These are phyloP conservation scores for Nothophytophthora sp. DNA, from an alignment of 352 stramenopile species.

Conservation along the genomic window DNA sequence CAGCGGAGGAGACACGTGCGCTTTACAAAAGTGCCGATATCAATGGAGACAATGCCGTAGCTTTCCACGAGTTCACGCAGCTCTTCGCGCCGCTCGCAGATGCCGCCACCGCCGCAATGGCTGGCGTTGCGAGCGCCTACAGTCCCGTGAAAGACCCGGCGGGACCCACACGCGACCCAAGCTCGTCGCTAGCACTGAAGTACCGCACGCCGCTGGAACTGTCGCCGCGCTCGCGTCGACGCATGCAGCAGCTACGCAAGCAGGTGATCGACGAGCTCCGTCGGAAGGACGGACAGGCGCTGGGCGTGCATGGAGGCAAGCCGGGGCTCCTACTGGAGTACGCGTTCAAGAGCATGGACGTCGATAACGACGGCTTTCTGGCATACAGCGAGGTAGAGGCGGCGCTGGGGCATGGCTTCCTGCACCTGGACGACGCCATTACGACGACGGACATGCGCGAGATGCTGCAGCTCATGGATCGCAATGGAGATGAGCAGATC, in stretches of 20 bases:
- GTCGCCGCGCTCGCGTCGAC: slow-evolving; percentile 53
- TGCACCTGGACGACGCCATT: slow-evolving; percentile 55
- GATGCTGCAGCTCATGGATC: slow-evolving; percentile 77
- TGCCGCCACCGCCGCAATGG: not conserved
- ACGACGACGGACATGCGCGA: slow-evolving; percentile 58
- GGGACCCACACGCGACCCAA: slow-evolving; percentile 37
- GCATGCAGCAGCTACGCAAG: slow-evolving; percentile 65
- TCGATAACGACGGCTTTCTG: slow-evolving; percentile 70
- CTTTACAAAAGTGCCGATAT: slow-evolving; percentile 62
- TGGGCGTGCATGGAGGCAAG: slow-evolving; percentile 66
- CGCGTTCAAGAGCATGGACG: slow-evolving; percentile 80
- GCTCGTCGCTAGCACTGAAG: slow-evolving; percentile 63
- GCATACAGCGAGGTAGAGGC: slow-evolving; percentile 73
- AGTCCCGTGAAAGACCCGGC: slow-evolving; percentile 26
- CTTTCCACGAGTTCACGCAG: slow-evolving; percentile 70
- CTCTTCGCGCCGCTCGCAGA: slow-evolving; percentile 48
- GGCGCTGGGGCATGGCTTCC: slow-evolving; percentile 57
- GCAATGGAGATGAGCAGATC: slow-evolving; percentile 68
- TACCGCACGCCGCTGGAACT: slow-evolving; percentile 66
- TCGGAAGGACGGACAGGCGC: slow-evolving; percentile 52
- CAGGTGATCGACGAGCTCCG: slow-evolving; percentile 60
- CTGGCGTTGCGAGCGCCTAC: slow-evolving; percentile 25
- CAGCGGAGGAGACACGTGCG: slow-evolving; percentile 33
- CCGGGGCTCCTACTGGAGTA: slow-evolving; percentile 69
- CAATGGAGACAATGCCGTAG: slow-evolving; percentile 76